A percentile compares a stretch with the other conserved stretches of the same genome.
Evolutionary conservation across 257 asterid genomes (phyloP).

Genomic region (Ligustrum vulgare): DNA sequence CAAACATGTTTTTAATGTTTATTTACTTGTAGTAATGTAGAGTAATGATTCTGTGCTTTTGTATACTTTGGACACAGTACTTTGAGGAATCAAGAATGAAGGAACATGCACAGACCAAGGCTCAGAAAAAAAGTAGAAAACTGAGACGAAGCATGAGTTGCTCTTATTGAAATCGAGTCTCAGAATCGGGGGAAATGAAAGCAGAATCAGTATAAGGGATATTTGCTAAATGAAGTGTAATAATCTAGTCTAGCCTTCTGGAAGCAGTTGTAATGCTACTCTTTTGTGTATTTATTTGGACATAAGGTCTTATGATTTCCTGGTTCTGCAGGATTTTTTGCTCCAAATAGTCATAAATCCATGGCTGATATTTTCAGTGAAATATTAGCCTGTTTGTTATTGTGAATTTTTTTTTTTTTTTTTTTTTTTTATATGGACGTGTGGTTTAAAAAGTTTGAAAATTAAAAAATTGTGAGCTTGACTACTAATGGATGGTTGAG

Average conservation of each 20-base stretch:
- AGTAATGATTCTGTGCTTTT: background rate
- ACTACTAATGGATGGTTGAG: too few relatives aligned
- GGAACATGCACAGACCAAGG: conserved; percentile 37
- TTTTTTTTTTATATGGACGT: too few relatives aligned
- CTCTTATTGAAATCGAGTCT: conserved; percentile 28
- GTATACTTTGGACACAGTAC: conserved; percentile 27
- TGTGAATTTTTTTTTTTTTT: too few relatives aligned
- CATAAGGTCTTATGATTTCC: background rate
- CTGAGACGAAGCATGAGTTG: conserved; percentile 50
- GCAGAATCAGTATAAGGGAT: background rate
- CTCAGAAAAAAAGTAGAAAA: conserved; percentile 41
- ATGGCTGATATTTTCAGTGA: background rate
- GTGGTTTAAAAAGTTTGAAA: too few relatives aligned
- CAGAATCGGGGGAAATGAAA: background rate
- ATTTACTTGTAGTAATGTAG: conserved; percentile 24
- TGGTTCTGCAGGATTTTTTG: background rate
- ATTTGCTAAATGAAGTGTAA: background rate
- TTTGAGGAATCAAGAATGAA: conserved; percentile 45
- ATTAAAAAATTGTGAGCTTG: too few relatives aligned
- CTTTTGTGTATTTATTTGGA: background rate
- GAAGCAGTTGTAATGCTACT: conserved; percentile 5
- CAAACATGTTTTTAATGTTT: too few relatives aligned
- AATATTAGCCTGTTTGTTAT: too few relatives aligned
- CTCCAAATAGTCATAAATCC: background rate
- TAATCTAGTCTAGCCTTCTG: background rate